These are phyloP conservation scores for Murraya koenigii DNA, from an alignment of 345 rosid genomes.

Conservation along the genomic window DNA sequence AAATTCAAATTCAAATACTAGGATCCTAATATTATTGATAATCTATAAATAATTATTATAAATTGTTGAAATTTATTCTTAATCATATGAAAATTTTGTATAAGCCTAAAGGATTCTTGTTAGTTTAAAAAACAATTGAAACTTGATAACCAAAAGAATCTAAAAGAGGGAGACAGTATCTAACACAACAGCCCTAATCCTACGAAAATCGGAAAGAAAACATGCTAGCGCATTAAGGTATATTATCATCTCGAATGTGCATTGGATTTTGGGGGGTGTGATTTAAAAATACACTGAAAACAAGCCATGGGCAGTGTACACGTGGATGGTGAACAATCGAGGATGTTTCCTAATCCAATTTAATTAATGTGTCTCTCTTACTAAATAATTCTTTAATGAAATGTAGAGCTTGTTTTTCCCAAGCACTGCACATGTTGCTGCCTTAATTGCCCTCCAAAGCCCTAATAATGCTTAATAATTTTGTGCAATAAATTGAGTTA, in stretches of 20 bases:
- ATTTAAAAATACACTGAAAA: neutral
- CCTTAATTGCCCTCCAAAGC: neutral
- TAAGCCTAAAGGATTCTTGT: too few species aligned
- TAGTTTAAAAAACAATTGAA: neutral
- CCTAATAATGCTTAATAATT: too few species aligned
- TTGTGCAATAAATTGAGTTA: too few species aligned
- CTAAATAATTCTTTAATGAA: neutral
- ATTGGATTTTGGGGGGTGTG: neutral
- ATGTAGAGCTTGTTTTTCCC: neutral
- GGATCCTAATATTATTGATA: too few species aligned
- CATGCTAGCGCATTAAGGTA: slow-evolving; percentile 4
- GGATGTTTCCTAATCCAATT: slow-evolving; percentile 9
- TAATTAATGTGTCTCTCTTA: neutral
- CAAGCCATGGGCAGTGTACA: neutral
- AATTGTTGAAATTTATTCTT: neutral
- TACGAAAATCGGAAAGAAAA: neutral
- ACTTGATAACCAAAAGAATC: neutral
- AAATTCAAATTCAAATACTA: too few species aligned
- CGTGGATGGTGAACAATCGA: slow-evolving; percentile 1
- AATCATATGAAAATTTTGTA: neutral
- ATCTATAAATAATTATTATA: too few species aligned
- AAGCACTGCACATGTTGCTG: slow-evolving; percentile 1
- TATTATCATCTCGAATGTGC: neutral
- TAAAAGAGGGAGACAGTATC: neutral
- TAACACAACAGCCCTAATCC: neutral